Conservation (phyloP, 306 rosid genomes). For the Gastrolobium villosum region DNA sequence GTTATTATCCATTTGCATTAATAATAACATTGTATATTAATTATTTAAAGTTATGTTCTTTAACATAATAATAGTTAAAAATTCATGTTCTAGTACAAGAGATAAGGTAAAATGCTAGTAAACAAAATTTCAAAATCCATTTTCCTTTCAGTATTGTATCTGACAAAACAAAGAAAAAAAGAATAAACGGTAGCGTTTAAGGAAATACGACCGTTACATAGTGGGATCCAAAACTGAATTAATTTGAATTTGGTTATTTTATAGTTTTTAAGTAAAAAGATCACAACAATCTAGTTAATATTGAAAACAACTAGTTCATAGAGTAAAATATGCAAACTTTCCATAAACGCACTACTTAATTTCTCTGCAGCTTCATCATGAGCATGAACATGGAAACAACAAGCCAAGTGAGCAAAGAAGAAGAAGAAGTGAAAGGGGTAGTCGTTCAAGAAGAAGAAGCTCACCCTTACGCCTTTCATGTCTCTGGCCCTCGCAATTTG, state of each 20-base stretch:
- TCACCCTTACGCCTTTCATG: slow-evolving; percentile 91
- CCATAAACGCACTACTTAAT: slow-evolving; percentile 2
- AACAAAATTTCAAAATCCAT: too few species aligned
- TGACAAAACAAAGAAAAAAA: not conserved
- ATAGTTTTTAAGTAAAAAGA: not conserved
- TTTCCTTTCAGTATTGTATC: too few species aligned
- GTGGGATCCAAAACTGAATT: not conserved
- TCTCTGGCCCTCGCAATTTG: slow-evolving; percentile 92
- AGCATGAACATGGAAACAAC: slow-evolving; percentile 46
- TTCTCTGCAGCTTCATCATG: slow-evolving; percentile 28
- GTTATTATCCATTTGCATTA: too few species aligned
- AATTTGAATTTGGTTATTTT: not conserved
- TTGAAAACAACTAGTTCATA: slow-evolving; percentile 41
- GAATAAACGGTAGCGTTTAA: not conserved
- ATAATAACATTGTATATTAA: too few species aligned
- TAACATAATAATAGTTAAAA: too few species aligned
- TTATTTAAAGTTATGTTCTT: too few species aligned
- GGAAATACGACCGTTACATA: slow-evolving; percentile 38
- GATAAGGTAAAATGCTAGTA: too few species aligned
- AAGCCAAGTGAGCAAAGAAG: slow-evolving; percentile 39
- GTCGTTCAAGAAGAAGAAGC: slow-evolving; percentile 43
- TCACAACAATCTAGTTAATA: slow-evolving; percentile 23
- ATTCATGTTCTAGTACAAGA: too few species aligned
- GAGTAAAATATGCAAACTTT: slow-evolving; percentile 36
- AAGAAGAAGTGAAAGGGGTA: not conserved